These are phyloP conservation scores for Talaromyces liani DNA, from an alignment of 495 filamentous ascomycete genomes.

Conservation along the genomic window DNA sequence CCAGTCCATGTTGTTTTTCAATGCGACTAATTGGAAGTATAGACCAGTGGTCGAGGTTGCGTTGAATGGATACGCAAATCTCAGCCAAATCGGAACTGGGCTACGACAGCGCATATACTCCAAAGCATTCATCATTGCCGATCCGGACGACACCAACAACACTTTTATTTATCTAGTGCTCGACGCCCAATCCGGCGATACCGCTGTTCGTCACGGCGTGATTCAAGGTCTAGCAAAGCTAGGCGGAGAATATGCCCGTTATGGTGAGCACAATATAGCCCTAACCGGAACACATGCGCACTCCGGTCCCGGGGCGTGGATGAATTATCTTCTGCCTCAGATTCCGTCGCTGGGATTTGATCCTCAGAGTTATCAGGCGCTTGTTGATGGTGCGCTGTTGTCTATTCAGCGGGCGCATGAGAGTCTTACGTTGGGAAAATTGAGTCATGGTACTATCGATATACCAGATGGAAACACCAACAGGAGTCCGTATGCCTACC, in stretches of 20 bases:
- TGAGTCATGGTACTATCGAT: slow-evolving; percentile 67
- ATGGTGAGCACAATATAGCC: slow-evolving; percentile 79
- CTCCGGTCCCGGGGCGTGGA: slow-evolving; percentile 86
- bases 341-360: slow-evolving; percentile 88
- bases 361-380: slow-evolving; percentile 79
- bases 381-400: slow-evolving; percentile 77
- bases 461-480: slow-evolving; percentile 83
- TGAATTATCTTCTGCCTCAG: slow-evolving; percentile 93
- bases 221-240: slow-evolving; percentile 59
- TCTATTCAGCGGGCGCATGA: slow-evolving; percentile 81
- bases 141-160: slow-evolving; percentile 54
- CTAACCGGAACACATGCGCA: slow-evolving; percentile 93
- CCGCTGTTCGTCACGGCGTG: slow-evolving; percentile 80
- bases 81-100: slow-evolving; percentile 79
- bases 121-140: slow-evolving; percentile 81
- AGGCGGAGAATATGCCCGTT: slow-evolving; percentile 63
- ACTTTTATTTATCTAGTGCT: slow-evolving; percentile 84
- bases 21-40: slow-evolving; percentile 7
- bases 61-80: slow-evolving; percentile 87
- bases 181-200: slow-evolving; percentile 86
- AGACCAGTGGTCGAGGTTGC: slow-evolving; percentile 87
- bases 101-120: slow-evolving; percentile 86
- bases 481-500: slow-evolving; percentile 83
- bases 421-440: slow-evolving; percentile 59
- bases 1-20: slow-evolving; percentile 6